Conservation (phyloP, 495 filamentous ascomycete genomes). For the Neurospora discreta region DNA sequence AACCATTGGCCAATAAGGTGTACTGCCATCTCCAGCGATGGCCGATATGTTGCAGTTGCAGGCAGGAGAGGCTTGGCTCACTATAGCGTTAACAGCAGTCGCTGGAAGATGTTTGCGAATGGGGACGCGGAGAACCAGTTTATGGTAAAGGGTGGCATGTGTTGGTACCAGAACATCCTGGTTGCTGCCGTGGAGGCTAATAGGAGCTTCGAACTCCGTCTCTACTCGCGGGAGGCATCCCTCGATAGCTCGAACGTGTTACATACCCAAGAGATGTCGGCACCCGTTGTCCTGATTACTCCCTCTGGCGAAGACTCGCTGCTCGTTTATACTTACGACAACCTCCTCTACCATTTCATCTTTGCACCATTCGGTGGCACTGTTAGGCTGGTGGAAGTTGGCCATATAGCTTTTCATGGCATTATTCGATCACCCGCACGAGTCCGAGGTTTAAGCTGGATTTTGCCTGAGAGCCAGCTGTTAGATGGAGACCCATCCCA, state of each 20-base stretch:
- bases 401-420: constrained; percentile 92
- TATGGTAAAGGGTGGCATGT: constrained; percentile 92
- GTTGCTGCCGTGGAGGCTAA: constrained; percentile 87
- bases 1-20: constrained; percentile 88
- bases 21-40: constrained; percentile 78
- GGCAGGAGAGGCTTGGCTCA: constrained; percentile 88
- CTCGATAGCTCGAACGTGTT: constrained; percentile 64
- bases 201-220: constrained; percentile 72
- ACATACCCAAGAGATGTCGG: constrained; percentile 63
- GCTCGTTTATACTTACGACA: constrained; percentile 93
- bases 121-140: constrained; percentile 77
- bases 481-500: constrained; percentile 88
- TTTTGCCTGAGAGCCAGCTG: constrained; percentile 83
- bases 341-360: constrained; percentile 89
- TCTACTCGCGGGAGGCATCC: constrained; percentile 78
- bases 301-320: constrained; percentile 88
- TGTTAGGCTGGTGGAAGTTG: constrained; percentile 77
- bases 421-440: constrained; percentile 89
- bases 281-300: constrained; percentile 77
- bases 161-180: constrained; percentile 93
- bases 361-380: constrained; percentile 57
- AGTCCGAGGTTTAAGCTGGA: constrained; percentile 91
- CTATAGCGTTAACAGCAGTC: constrained; percentile 86
- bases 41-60: constrained; percentile 88
- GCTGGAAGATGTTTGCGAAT: constrained; percentile 92